A percentile compares a stretch with the other conserved stretches of the same genome.
These are phyloP conservation scores for Fusarium pseudoanthophilum DNA, from an alignment of 2,329 filamentous ascomycete species.

Conservation along the genomic window DNA sequence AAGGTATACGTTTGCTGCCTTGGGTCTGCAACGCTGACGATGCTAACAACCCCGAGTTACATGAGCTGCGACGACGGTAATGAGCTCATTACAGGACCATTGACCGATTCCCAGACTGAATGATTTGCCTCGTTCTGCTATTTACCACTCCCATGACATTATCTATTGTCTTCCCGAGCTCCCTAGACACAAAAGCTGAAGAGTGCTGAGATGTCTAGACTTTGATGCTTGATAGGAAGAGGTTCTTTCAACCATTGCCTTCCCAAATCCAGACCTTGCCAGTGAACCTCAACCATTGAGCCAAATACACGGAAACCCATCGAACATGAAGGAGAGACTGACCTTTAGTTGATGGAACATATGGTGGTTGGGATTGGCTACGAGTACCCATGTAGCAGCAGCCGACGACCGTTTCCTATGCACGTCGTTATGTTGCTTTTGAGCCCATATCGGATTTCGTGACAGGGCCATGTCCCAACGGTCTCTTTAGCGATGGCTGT, in stretches of 20 bases:
- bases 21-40: background rate
- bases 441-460: background rate
- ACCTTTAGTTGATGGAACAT: fast-evolving
- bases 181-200: background rate
- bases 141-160: fast-evolving
- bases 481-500: too few species aligned
- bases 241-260: background rate
- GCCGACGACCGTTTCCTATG: background rate
- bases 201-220: background rate
- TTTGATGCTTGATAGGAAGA: background rate
- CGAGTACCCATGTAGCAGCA: background rate
- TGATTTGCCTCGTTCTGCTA: fast-evolving
- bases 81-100: too few species aligned
- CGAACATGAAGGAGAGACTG: background rate
- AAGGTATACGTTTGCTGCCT: fast-evolving
- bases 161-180: background rate
- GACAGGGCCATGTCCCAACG: background rate
- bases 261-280: fast-evolving
- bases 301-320: too few species aligned
- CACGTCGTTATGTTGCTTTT: too few species aligned
- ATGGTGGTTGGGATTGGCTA: background rate
- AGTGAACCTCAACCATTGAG: background rate
- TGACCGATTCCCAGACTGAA: too few species aligned
- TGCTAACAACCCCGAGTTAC: background rate
- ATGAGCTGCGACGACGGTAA: background rate